Evolutionary conservation across 768 basidiomycete species (phyloP).

Genomic region (Rubroboletus satanas): DNA sequence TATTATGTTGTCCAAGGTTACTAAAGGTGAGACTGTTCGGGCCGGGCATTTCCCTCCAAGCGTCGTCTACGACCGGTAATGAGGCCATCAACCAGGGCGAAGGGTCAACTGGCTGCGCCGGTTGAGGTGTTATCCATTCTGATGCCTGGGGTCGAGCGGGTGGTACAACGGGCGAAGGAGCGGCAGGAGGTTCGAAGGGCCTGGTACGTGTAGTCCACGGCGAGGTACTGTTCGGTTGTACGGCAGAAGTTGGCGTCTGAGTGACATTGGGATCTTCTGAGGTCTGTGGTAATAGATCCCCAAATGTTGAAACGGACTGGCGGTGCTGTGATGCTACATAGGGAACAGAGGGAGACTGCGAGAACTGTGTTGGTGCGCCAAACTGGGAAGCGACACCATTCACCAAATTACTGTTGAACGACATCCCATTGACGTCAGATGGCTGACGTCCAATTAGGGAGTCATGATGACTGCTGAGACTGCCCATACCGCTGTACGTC

Average conservation of each 20-base stretch:
- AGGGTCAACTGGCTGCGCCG: slow-evolving; percentile 33
- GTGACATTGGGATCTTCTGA: slow-evolving; percentile 14
- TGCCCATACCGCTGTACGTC: slow-evolving; percentile 21
- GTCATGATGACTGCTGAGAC: slow-evolving; percentile 20
- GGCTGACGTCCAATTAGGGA: slow-evolving; percentile 22
- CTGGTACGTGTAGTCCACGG: slow-evolving; percentile 23
- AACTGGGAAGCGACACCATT: slow-evolving; percentile 26
- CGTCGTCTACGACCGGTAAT: slow-evolving; percentile 42
- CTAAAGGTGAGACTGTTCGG: slow-evolving; percentile 53
- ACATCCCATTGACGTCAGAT: slow-evolving; percentile 23
- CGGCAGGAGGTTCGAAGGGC: slow-evolving; percentile 18
- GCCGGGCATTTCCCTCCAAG: slow-evolving; percentile 42
- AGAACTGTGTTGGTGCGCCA: slow-evolving; percentile 11
- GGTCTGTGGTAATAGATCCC: slow-evolving; percentile 18
- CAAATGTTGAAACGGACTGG: slow-evolving; percentile 21
- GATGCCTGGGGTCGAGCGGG: slow-evolving; percentile 26
- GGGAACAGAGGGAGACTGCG: slow-evolving; percentile 22
- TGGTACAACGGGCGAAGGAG: slow-evolving; percentile 19
- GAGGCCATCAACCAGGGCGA: slow-evolving; percentile 57
- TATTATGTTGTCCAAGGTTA: slow-evolving; percentile 58
- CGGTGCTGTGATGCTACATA: slow-evolving; percentile 17
- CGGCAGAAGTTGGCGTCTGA: slow-evolving; percentile 22
- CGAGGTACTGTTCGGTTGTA: slow-evolving; percentile 19
- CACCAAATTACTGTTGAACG: slow-evolving; percentile 14
- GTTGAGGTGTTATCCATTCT: slow-evolving; percentile 37